Base-by-base conservation (phyloP, 345 rosid species). In the Viola odorata region DNA sequence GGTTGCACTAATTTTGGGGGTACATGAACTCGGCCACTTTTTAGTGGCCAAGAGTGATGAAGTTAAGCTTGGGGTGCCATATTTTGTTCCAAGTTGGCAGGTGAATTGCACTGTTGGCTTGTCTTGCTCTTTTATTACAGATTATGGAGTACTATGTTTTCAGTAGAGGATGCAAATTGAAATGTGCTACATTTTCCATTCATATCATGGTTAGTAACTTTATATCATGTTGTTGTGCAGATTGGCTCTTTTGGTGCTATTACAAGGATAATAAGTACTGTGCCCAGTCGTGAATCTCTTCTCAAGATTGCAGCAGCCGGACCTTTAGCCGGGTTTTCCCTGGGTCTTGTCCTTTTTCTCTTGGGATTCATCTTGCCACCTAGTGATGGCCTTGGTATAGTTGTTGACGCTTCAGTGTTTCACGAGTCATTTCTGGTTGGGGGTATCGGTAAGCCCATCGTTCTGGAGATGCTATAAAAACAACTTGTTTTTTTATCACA, bases 21-120 rank as follows among this genome's bases (percentile, higher is more conserved):
- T 80, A 55, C 97, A 92, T 60, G 98, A 92, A 67, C 54, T 92
- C 50, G 77, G 87, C 77, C 97, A 89, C 80, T 75, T 83, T 55
- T 38, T 89, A 59, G 91, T 77, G 40, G 96, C 91, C 11, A 82
- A 79, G 40, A 79, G 70, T 74, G 39, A 66, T 54, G 86, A 90
- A 49, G 77, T 89, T 56, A 80, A 80, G 82, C 96, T 92, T 45
- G 91, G 94, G 62, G 85, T 92, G 62, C 98, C 97, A 3, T 92
- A 75, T 80, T 89, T 92, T 73, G 90, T 92, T 71, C 96, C 98
- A 36, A 89, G 98, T 76, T 87, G 90, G 98, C 98, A 92, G 94
- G 96, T 92, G 78, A 56, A 57, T 41, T 53, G 32, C 13, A 8
- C 14, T 61, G 47, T 48, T 45, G n/a, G 36, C 8, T 9, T 45